Percentiles rank a stretch among this genome's conserved stretches.
These are phyloP conservation scores for Geum urbanum DNA, from an alignment of 306 rosid genomes.

Conservation along the genomic window DNA sequence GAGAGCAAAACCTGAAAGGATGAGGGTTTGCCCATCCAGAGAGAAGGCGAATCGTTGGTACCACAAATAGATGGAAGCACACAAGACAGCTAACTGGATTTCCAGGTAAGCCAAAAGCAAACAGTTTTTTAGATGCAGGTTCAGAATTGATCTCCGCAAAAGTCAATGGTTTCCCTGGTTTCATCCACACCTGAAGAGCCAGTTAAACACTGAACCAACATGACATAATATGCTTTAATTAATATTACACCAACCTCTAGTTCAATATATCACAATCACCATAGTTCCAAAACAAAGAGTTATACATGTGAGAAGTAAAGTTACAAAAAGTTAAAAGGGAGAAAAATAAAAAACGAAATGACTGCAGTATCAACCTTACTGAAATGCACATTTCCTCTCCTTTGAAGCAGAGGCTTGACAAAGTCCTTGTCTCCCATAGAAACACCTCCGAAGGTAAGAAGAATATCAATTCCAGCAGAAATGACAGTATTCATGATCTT, in stretches of 20 bases:
- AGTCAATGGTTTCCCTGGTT: conserved; percentile 91
- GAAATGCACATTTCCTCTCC: conserved; percentile 69
- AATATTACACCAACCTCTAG: conserved; percentile 1
- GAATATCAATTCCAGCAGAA: conserved; percentile 71
- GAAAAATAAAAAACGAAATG: conserved; percentile 9
- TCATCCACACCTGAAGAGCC: conserved; percentile 62
- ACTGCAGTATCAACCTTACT: conserved; percentile 45
- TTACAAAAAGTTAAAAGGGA: background rate
- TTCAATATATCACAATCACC: background rate
- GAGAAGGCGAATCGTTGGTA: conserved; percentile 73
- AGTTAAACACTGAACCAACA: conserved; percentile 19
- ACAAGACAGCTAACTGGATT: conserved; percentile 88
- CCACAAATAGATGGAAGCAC: conserved; percentile 83
- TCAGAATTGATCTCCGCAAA: conserved; percentile 62
- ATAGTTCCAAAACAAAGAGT: conserved; percentile 23
- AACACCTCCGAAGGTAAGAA: conserved; percentile 94
- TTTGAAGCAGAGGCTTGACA: conserved; percentile 61
- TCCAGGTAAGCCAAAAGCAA: conserved; percentile 93
- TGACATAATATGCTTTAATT: conserved; percentile 6
- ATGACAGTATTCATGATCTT: conserved; percentile 64
- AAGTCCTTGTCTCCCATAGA: conserved; percentile 98
- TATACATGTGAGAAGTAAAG: background rate
- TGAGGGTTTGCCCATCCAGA: conserved; percentile 83
- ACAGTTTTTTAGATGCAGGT: conserved; percentile 44
- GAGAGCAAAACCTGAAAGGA: conserved; percentile 74